Conservation (phyloP, 192 early-diverging fungal genomes). For the Jimgerdemannia flammicorona region DNA sequence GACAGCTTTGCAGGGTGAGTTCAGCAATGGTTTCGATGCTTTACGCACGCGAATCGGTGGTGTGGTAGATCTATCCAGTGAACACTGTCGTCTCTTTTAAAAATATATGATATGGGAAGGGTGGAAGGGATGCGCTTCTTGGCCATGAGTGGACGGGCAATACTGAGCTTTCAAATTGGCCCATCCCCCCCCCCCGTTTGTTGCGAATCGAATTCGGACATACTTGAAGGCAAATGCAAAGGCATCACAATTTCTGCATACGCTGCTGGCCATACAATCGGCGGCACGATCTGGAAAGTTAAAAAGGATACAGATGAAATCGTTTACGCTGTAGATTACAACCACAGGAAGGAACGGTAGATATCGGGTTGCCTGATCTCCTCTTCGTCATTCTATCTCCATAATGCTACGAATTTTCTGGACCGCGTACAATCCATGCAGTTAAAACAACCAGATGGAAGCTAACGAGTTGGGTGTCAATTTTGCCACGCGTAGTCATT, state of each 20-base stretch:
- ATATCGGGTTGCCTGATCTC: conserved; percentile 4
- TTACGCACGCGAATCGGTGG: background rate
- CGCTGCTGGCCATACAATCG: conserved; percentile 90
- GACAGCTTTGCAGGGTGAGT: conserved; percentile 56
- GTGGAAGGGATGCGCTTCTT: too few relatives aligned
- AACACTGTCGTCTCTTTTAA: too few relatives aligned
- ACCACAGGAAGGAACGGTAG: conserved; percentile 88
- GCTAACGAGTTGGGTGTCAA: background rate
- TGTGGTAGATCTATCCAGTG: too few relatives aligned
- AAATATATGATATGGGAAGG: too few relatives aligned
- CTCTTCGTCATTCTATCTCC: background rate
- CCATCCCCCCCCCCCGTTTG: background rate
- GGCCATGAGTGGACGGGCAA: too few relatives aligned
- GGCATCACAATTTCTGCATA: conserved; percentile 89
- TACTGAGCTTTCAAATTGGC: conserved; percentile 17
- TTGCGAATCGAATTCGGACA: background rate
- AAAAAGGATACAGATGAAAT: conserved; percentile 92
- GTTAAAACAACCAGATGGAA: too few relatives aligned
- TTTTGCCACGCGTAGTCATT: conserved; percentile 51
- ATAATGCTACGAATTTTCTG: background rate
- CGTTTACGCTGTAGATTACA: conserved; percentile 95
- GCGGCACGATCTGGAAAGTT: conserved; percentile 97
- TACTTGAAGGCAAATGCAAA: conserved; percentile 59
- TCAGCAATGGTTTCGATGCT: background rate
- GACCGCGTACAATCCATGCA: too few relatives aligned